These are phyloP conservation scores for Rosa hybrid DNA, from an alignment of 331 rosid genomes.

Conservation along the genomic window DNA sequence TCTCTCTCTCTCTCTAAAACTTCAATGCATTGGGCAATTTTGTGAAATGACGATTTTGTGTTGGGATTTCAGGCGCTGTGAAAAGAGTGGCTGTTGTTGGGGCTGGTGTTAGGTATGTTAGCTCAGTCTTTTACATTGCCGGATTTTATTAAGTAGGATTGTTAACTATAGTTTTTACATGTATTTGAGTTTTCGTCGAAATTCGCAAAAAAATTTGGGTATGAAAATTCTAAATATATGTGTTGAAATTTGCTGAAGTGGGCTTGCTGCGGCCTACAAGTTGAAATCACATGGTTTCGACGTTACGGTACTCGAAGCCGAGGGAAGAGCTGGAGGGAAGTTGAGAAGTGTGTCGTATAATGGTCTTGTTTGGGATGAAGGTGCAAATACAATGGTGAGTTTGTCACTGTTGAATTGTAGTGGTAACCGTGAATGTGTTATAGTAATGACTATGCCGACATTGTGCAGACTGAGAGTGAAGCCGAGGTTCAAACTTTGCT, in stretches of 20 bases:
- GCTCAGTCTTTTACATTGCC: conserved; percentile 1
- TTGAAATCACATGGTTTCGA: conserved; percentile 75
- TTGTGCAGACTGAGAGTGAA: conserved; percentile 68
- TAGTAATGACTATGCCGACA: neutral
- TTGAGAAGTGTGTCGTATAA: conserved; percentile 66
- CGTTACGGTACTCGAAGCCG: conserved; percentile 80
- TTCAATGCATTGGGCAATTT: neutral
- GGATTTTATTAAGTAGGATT: neutral
- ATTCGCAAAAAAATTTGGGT: neutral
- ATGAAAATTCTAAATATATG: conserved; percentile 11
- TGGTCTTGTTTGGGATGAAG: conserved; percentile 90
- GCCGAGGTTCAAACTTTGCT: conserved; percentile 67
- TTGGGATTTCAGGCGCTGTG: conserved; percentile 53
- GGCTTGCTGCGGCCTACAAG: conserved; percentile 94
- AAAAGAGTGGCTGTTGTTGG: conserved; percentile 91
- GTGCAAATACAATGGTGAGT: conserved; percentile 92
- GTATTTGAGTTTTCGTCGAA: neutral
- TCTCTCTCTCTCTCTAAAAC: neutral
- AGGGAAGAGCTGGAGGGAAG: conserved; percentile 90
- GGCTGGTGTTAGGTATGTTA: conserved; percentile 80
- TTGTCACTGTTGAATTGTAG: neutral
- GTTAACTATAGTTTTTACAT: neutral
- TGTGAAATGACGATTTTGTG: neutral
- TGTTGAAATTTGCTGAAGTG: conserved; percentile 47
- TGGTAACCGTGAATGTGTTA: neutral